Conservation (phyloP, 768 basidiomycete species). For the Russula foetens region DNA sequence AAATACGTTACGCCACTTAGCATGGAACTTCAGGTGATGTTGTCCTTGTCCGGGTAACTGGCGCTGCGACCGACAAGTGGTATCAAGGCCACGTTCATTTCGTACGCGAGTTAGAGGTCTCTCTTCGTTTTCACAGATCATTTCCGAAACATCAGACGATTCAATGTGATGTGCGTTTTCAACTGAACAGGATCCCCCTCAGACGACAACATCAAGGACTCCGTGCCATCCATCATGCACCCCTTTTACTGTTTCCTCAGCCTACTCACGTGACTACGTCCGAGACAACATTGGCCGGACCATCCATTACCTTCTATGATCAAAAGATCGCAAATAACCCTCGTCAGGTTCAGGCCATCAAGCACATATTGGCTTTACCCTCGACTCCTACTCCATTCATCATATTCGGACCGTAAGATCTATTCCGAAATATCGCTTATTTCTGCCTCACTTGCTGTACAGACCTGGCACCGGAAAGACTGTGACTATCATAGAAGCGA, state of each 20-base stretch:
- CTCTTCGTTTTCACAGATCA: neutral
- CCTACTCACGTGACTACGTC: neutral
- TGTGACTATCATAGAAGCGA: constrained; percentile 55
- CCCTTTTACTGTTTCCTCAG: neutral
- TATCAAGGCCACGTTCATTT: constrained; percentile 9
- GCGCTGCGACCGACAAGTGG: neutral
- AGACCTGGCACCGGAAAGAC: constrained; percentile 66
- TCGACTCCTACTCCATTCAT: constrained; percentile 40
- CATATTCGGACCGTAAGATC: constrained; percentile 55
- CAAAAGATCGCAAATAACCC: neutral
- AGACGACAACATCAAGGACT: constrained; percentile 39
- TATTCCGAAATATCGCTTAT: neutral
- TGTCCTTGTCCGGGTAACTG: neutral
- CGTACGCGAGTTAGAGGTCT: neutral
- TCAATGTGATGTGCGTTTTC: constrained; percentile 30
- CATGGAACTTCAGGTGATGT: neutral
- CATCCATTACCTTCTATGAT: neutral
- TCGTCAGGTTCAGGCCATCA: neutral
- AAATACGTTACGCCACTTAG: neutral
- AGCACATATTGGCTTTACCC: neutral
- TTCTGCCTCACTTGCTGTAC: neutral
- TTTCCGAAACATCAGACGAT: neutral
- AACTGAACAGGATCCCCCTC: constrained; percentile 44
- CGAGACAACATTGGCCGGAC: neutral
- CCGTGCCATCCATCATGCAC: neutral